Percentiles rank a stretch among this genome's conserved stretches.
Evolutionary conservation across 2,329 filamentous ascomycete species (phyloP).

Genomic region (Rugonectria rugulosa): DNA sequence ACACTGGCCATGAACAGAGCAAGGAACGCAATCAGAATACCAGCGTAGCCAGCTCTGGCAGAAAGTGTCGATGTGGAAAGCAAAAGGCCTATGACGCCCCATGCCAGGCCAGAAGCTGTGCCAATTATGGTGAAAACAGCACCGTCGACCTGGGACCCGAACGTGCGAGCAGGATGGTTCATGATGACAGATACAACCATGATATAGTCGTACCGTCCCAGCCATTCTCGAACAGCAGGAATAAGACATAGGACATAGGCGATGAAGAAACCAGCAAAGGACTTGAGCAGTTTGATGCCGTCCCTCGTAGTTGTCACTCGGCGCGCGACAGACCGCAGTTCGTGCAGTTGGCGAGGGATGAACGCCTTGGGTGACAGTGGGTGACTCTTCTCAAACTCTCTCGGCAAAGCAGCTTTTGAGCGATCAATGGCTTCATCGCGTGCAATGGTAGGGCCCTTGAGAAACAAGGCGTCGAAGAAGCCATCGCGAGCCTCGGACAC

Average conservation of each 20-base stretch:
- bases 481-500: constrained; percentile 54
- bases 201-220: constrained; percentile 63
- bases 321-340: constrained; percentile 48
- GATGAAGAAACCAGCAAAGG: constrained; percentile 64
- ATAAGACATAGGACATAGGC: constrained; percentile 64
- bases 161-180: constrained; percentile 63
- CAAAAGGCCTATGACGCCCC: constrained; percentile 62
- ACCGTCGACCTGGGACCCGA: constrained; percentile 66
- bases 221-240: constrained; percentile 54
- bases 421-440: constrained; percentile 49
- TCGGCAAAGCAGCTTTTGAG: constrained; percentile 55
- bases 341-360: constrained; percentile 56
- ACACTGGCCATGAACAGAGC: constrained; percentile 59
- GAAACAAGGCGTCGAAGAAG: constrained; percentile 58
- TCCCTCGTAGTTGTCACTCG: constrained; percentile 56
- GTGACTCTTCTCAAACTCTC: constrained; percentile 53
- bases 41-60: constrained; percentile 59
- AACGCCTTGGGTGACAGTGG: constrained; percentile 57
- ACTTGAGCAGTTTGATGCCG: constrained; percentile 60
- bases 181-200: constrained; percentile 64
- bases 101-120: constrained; percentile 60
- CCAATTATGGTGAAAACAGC: constrained; percentile 60
- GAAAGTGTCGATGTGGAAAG: constrained; percentile 58
- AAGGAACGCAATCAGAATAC: constrained; percentile 63
- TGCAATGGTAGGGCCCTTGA: constrained; percentile 50